A percentile compares a stretch with the other conserved stretches of the same genome.
Conservation (phyloP, 164 flowering plant species). For the Piper longum region DNA sequence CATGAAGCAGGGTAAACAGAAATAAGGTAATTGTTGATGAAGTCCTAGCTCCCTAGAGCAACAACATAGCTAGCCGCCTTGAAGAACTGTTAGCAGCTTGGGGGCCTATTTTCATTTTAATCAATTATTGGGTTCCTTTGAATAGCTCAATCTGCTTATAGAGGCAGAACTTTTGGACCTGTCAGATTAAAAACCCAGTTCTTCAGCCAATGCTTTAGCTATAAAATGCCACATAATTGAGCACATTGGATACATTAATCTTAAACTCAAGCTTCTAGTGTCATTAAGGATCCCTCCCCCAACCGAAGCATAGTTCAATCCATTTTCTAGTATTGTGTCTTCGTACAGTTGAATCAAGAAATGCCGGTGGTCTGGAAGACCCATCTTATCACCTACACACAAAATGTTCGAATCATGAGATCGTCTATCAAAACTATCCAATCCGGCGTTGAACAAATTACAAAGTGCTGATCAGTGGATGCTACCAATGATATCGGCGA, state of each 20-base stretch:
- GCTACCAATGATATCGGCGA: conserved; percentile 83
- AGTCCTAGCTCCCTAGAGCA: conserved; percentile 93
- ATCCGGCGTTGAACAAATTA: neutral
- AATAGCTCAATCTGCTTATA: conserved; percentile 78
- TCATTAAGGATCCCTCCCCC: conserved; percentile 94
- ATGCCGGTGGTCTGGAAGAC: conserved; percentile 90
- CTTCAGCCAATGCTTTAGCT: neutral
- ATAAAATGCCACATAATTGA: neutral
- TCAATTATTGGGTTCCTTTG: conserved; percentile 57
- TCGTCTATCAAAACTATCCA: neutral
- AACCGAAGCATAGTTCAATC: conserved; percentile 91
- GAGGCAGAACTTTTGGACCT: conserved; percentile 71
- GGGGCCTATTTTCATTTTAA: conserved; percentile 43
- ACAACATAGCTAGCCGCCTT: conserved; percentile 53
- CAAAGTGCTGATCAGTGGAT: neutral
- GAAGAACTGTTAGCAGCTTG: conserved; percentile 52
- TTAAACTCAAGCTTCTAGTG: conserved; percentile 34
- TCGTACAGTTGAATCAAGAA: conserved; percentile 64
- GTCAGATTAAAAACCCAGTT: conserved; percentile 5
- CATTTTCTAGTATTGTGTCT: conserved; percentile 62
- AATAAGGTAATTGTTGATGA: conserved; percentile 86
- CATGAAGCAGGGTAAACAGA: conserved; percentile 71
- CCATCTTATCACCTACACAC: conserved; percentile 53
- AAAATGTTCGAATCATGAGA: neutral
- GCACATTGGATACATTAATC: neutral